phyloP scores from a whole-genome alignment of 495 filamentous ascomycete genomes.

The Penicillium riverlandense region DNA sequence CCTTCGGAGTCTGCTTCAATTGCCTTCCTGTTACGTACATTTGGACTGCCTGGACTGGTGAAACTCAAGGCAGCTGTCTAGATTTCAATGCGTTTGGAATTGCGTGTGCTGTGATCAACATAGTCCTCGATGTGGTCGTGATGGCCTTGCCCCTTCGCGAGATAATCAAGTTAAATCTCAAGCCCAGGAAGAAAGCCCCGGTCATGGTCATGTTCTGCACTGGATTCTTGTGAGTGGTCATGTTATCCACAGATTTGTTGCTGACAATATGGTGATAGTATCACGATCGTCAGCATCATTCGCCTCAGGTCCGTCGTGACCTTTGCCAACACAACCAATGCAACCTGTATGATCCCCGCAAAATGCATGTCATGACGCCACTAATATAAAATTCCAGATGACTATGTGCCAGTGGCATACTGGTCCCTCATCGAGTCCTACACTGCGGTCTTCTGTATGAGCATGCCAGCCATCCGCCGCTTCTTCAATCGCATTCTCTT shows the following conservation, averaged over 20 bases:
- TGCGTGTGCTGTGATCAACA: conserved; percentile 17
- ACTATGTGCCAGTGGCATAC: conserved; percentile 32
- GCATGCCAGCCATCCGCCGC: conserved; percentile 17
- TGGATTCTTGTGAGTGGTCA: conserved; percentile 41
- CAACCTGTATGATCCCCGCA: conserved; percentile 14
- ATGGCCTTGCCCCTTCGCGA: conserved; percentile 34
- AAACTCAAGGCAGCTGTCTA: conserved; percentile 15
- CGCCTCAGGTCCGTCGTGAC: conserved; percentile 27
- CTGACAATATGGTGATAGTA: conserved; percentile 10
- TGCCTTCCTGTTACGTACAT: conserved; percentile 26
- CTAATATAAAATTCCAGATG: conserved; percentile 13
- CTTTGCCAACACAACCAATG: conserved; percentile 24
- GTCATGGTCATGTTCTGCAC: conserved; percentile 46
- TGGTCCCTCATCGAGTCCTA: conserved; percentile 43
- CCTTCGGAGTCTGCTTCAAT: conserved; percentile 26
- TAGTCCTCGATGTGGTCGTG: conserved; percentile 17
- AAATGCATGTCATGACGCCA: not conserved
- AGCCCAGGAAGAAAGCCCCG: conserved; percentile 38
- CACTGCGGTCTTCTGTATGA: conserved; percentile 40
- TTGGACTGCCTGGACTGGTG: conserved; percentile 24
- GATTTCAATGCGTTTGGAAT: conserved; percentile 14
- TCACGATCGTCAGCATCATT: conserved; percentile 33
- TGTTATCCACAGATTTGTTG: not conserved
- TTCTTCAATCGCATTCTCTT: not conserved
- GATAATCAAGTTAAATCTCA: conserved; percentile 34